Percentiles rank a stretch among this genome's conserved stretches.
phyloP scores from a whole-genome alignment of 805 yeast genomes.

The Saccharomycopsis guyanensis region DNA sequence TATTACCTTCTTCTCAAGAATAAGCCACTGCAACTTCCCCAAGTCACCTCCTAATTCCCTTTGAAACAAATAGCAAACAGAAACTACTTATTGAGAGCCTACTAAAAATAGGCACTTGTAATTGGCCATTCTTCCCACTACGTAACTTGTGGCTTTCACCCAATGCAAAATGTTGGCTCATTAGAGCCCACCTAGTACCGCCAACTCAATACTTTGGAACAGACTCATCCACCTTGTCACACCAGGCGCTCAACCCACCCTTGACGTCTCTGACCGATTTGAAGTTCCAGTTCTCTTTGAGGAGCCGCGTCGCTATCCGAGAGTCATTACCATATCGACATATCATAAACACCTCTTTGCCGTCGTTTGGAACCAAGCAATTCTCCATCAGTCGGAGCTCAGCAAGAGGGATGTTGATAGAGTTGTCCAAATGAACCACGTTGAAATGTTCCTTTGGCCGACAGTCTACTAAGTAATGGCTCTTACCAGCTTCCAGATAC shows the following conservation, averaged over 20 bases:
- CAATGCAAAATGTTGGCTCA: too few species aligned
- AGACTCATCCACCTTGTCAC: slow-evolving; percentile 45
- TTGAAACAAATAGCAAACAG: too few species aligned
- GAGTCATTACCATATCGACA: slow-evolving; percentile 94
- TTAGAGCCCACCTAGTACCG: too few species aligned
- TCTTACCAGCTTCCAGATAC: not conserved
- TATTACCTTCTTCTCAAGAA: too few species aligned
- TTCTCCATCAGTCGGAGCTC: slow-evolving; percentile 33
- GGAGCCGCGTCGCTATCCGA: slow-evolving; percentile 55
- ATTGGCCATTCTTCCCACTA: too few species aligned
- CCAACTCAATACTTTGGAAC: slow-evolving; percentile 65
- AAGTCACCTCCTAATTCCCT: too few species aligned
- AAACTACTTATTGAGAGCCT: too few species aligned
- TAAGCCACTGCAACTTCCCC: too few species aligned
- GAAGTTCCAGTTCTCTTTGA: slow-evolving; percentile 45
- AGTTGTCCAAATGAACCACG: slow-evolving; percentile 51
- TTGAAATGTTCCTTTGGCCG: slow-evolving; percentile 71
- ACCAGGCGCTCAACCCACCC: slow-evolving; percentile 77
- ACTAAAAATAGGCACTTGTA: too few species aligned
- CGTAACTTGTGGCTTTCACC: too few species aligned
- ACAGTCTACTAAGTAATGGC: slow-evolving; percentile 56
- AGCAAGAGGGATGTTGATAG: slow-evolving; percentile 59
- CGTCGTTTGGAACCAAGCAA: slow-evolving; percentile 20
- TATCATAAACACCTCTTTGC: slow-evolving; percentile 47
- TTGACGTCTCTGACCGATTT: slow-evolving; percentile 51